Base-by-base conservation (phyloP, 352 stramenopile genomes). In the Pythium vanterpoolii region DNA sequence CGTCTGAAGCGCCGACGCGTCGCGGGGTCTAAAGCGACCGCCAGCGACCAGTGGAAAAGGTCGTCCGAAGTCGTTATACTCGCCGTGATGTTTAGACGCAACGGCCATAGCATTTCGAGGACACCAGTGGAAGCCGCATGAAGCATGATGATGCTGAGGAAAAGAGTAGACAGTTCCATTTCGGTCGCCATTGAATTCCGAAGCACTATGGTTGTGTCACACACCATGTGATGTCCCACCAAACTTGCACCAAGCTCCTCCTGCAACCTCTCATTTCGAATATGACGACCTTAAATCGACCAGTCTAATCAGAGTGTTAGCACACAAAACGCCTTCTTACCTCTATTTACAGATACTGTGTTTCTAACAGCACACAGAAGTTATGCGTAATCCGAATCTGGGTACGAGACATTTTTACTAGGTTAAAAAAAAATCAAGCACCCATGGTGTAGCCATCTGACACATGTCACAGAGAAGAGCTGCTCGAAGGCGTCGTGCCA, bases 161-260 rank as follows among this genome's bases (percentile, higher is more conserved):
- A 45, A 38, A 34, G 56, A 64, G 47, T 64, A 47, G 36, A 64
- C 56, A 64, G 46, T 64, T 64, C 47, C 56, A 57, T 38, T 57
- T 21, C 46, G 43, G 56, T 64, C 56, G 44, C 5, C 26, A 42
- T 18, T n/a, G n/a, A n/a, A n/a, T n/a, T n/a, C n/a, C n/a, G n/a
- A n/a, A 42, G 34, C 34, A 42, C 3, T 31, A n/a, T 24, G 34
- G 42, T 48, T 57, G 56, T 64, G 56, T 64, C 56, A 57, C 56
- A 64, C 56, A 49, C 21, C n/a, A 14, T 7, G 23, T 31, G 56
- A 51, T 64, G 56, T 64, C 56, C 56, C 56, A 64, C 56, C n/a
- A 46, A 42, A 19, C 27, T 23, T 31, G 47, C 13, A 42, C 34
- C 34, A 10, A 42, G 9, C 5, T n/a, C 47, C 9, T 24, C 9